phyloP scores from a whole-genome alignment of 2,329 filamentous ascomycete genomes.

The Cytospora piceicola region DNA sequence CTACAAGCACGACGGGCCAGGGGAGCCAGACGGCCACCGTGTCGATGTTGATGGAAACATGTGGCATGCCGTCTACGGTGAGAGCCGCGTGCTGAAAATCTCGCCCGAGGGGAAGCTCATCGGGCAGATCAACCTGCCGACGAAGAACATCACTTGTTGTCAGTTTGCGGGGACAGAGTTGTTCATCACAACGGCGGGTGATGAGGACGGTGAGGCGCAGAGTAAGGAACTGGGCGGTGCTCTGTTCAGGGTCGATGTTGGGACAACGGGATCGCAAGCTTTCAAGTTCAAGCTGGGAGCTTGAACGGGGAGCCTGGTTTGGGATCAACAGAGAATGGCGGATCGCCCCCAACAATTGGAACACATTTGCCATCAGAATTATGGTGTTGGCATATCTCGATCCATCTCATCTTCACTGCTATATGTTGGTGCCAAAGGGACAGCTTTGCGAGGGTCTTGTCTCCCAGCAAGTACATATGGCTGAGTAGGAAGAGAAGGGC shows the following conservation, averaged over 20 bases:
- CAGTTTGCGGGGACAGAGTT: slow-evolving; percentile 76
- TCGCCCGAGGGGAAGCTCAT: slow-evolving; percentile 70
- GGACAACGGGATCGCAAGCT: slow-evolving; percentile 65
- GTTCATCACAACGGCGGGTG: slow-evolving; percentile 76
- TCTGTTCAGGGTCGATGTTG: slow-evolving; percentile 78
- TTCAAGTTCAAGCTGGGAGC: slow-evolving; percentile 63
- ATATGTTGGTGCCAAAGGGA: no score
- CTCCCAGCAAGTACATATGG: no score
- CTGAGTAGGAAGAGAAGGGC: no score
- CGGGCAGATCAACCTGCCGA: slow-evolving; percentile 76
- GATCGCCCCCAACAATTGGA: no score
- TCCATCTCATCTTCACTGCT: no score
- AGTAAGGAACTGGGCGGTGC: slow-evolving; percentile 69
- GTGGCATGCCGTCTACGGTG: slow-evolving; percentile 88
- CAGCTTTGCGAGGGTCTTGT: no score
- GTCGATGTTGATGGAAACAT: slow-evolving; percentile 84
- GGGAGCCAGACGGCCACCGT: slow-evolving; percentile 81
- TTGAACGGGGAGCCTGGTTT: background rate
- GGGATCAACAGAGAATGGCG: no score
- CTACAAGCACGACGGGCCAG: slow-evolving; percentile 68
- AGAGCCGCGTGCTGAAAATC: slow-evolving; percentile 74
- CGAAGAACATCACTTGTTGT: slow-evolving; percentile 78
- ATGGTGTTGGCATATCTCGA: no score
- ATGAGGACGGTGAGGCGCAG: slow-evolving; percentile 66
- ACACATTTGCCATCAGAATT: no score